phyloP scores from a whole-genome alignment of 805 yeast genomes.

The Candida michaelii region DNA sequence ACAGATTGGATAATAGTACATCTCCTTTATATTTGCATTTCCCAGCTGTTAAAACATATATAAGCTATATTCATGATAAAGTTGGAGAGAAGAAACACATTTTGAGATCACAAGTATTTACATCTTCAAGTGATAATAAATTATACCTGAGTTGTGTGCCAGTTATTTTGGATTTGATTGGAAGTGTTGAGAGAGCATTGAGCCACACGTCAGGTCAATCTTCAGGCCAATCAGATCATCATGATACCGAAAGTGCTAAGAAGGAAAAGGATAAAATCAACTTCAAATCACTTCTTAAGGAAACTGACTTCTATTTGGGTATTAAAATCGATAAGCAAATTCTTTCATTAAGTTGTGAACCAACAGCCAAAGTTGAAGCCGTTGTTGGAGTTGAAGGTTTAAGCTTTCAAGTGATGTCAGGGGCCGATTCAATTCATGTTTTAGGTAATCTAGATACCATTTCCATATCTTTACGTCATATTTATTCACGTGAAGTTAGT shows the following conservation, averaged over 20 bases:
- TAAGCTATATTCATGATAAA: slow-evolving; percentile 50
- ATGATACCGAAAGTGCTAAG: not conserved
- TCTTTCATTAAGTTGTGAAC: slow-evolving; percentile 83
- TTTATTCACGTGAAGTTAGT: slow-evolving; percentile 86
- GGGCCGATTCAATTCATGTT: slow-evolving; percentile 42
- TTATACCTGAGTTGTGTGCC: slow-evolving; percentile 79
- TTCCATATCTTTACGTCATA: slow-evolving; percentile 78
- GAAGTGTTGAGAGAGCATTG: slow-evolving; percentile 50
- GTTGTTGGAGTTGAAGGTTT: slow-evolving; percentile 71
- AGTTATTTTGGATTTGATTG: slow-evolving; percentile 58
- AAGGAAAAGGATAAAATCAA: slow-evolving; percentile 5
- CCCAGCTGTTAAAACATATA: slow-evolving; percentile 65
- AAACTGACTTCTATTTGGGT: slow-evolving; percentile 61
- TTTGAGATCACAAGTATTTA: slow-evolving; percentile 52
- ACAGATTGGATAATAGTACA: slow-evolving; percentile 42
- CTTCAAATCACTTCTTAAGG: slow-evolving; percentile 42
- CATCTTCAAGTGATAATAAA: slow-evolving; percentile 70
- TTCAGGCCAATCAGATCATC: not conserved
- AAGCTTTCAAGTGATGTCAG: slow-evolving; percentile 56
- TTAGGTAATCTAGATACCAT: slow-evolving; percentile 54
- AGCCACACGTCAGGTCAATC: slow-evolving; percentile 14
- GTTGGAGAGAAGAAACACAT: slow-evolving; percentile 40
- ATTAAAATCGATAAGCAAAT: slow-evolving; percentile 71
- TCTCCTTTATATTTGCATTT: slow-evolving; percentile 62
- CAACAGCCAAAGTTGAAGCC: slow-evolving; percentile 90